Conservation (phyloP, 805 yeast genomes). For the Candida railenensis region DNA sequence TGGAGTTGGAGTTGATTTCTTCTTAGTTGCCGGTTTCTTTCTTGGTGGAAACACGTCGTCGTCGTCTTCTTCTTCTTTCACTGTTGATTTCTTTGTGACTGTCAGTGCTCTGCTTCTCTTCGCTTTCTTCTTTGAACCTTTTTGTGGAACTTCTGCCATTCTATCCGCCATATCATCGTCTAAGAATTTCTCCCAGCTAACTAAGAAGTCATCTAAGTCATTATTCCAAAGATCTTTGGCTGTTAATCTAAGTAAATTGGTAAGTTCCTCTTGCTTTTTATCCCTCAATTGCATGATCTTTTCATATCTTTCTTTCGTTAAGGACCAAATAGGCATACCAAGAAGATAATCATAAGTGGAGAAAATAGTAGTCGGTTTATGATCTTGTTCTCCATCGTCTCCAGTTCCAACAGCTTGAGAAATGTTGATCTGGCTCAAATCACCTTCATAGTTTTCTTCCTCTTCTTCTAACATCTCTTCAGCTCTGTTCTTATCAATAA, state of each 20-base stretch:
- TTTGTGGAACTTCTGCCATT: conserved; percentile 44
- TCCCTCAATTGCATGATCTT: conserved; percentile 71
- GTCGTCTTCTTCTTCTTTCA: not conserved
- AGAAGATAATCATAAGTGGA: conserved; percentile 82
- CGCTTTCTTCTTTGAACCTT: conserved; percentile 39
- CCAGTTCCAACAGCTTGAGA: conserved; percentile 24
- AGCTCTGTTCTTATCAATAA: conserved; percentile 20
- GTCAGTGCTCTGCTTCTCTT: conserved; percentile 7
- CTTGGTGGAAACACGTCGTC: not conserved
- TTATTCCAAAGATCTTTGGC: conserved; percentile 87
- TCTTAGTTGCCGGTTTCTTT: not conserved
- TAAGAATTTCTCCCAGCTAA: conserved; percentile 66
- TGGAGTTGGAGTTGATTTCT: not conserved
- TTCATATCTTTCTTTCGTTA: conserved; percentile 87
- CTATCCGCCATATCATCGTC: conserved; percentile 63
- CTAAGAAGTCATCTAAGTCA: conserved; percentile 75
- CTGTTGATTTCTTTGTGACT: conserved; percentile 10
- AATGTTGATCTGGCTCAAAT: conserved; percentile 22
- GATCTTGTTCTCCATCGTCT: conserved; percentile 36
- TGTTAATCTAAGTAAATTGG: conserved; percentile 57
- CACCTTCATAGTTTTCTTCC: conserved; percentile 40
- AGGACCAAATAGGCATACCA: conserved; percentile 92
- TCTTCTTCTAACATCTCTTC: conserved; percentile 37
- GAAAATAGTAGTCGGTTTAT: conserved; percentile 51
- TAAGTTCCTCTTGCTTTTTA: conserved; percentile 70